Evolutionary conservation across 1,139 yeast genomes (phyloP).

Genomic region (Yamadazyma atlantica): DNA sequence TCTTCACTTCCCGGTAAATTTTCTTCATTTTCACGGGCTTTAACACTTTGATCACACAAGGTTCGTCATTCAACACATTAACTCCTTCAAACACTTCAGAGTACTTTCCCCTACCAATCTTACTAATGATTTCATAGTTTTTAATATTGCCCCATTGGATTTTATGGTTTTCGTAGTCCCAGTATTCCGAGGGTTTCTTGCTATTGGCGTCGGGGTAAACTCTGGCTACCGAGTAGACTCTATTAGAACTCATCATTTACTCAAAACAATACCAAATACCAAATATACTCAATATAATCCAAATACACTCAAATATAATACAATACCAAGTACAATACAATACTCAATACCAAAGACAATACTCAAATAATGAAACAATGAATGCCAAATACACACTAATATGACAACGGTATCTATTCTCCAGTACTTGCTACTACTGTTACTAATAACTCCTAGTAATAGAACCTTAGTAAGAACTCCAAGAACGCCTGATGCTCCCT

Average conservation of each 20-base stretch:
- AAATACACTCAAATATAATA: too few relatives aligned
- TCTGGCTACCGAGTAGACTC: slow-evolving; percentile 69
- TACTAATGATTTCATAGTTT: slow-evolving; percentile 85
- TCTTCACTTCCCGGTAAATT: slow-evolving; percentile 74
- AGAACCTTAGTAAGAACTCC: too few relatives aligned
- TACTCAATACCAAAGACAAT: too few relatives aligned
- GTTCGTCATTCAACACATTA: slow-evolving; percentile 45
- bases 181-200: slow-evolving; percentile 77
- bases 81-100: slow-evolving; percentile 89
- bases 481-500: too few relatives aligned
- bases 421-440: too few relatives aligned
- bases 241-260: slow-evolving; percentile 6
- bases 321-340: too few relatives aligned
- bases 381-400: too few relatives aligned
- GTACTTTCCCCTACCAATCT: slow-evolving; percentile 96
- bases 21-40: slow-evolving; percentile 82
- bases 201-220: slow-evolving; percentile 87
- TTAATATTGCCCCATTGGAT: slow-evolving; percentile 73
- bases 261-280: too few relatives aligned
- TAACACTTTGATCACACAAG: slow-evolving; percentile 70
- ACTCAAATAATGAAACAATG: too few relatives aligned
- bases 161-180: slow-evolving; percentile 84
- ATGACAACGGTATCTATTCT: too few relatives aligned
- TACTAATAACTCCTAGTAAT: too few relatives aligned
- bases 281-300: too few relatives aligned